Conservation (phyloP, 257 asterid species). For the Capsicum pubescens region DNA sequence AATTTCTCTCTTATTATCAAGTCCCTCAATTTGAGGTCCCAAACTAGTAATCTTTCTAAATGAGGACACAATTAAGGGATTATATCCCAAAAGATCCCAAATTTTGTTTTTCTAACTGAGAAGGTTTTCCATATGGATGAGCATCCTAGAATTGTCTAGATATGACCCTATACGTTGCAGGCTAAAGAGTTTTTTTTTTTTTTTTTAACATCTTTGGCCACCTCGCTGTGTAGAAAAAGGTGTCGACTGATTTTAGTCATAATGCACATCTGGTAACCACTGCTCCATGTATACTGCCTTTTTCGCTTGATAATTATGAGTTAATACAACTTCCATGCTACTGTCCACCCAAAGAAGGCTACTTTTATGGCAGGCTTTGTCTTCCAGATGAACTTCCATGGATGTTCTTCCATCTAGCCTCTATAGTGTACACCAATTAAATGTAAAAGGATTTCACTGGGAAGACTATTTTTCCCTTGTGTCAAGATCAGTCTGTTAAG, state of each 20-base stretch:
- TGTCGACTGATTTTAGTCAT: background rate
- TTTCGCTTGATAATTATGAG: background rate
- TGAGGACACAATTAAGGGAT: background rate
- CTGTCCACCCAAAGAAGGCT: background rate
- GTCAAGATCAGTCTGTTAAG: background rate
- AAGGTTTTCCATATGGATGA: background rate
- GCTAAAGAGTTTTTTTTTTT: conserved; percentile 14
- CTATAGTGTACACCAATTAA: background rate
- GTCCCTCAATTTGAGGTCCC: background rate
- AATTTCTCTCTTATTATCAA: background rate
- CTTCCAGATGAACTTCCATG: conserved; percentile 9
- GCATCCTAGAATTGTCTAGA: background rate
- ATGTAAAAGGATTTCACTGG: background rate
- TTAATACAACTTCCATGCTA: background rate
- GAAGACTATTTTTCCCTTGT: background rate
- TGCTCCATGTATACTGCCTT: conserved; percentile 6
- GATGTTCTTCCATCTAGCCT: background rate
- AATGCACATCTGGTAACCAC: background rate
- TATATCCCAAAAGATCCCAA: background rate
- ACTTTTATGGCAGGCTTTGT: background rate
- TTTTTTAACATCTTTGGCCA: background rate
- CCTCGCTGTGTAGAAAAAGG: background rate
- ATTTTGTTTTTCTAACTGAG: too few relatives aligned
- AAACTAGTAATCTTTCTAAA: background rate
- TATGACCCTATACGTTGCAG: background rate